Evolutionary conservation across 352 stramenopile genomes (phyloP).

Genomic region (Pythium insidiosum): DNA sequence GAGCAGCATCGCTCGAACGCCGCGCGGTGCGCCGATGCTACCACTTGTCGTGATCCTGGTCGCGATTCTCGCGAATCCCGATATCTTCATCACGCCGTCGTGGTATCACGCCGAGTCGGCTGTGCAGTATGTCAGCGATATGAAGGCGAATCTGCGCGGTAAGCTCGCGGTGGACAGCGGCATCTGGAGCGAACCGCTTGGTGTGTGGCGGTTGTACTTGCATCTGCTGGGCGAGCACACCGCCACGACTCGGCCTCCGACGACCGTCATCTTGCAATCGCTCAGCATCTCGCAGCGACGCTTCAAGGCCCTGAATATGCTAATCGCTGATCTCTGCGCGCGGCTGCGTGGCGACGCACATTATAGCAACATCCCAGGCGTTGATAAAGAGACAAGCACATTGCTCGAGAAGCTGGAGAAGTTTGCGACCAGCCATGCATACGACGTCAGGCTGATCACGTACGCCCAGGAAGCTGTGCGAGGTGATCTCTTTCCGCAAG

Average conservation of each 20-base stretch:
- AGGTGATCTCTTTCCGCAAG: too few species aligned
- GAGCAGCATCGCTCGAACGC: conserved; percentile 13
- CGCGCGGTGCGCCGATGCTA: neutral
- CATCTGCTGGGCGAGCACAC: conserved; percentile 36
- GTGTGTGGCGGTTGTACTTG: conserved; percentile 68
- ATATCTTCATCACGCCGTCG: conserved; percentile 72
- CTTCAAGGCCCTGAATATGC: conserved; percentile 67
- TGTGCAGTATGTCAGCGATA: conserved; percentile 57
- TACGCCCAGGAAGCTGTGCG: too few species aligned
- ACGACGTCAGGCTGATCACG: too few species aligned
- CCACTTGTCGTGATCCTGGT: conserved; percentile 62
- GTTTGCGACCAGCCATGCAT: too few species aligned
- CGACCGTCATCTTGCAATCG: conserved; percentile 34
- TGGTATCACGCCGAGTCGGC: conserved; percentile 70
- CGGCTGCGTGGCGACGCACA: too few species aligned
- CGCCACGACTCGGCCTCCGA: conserved; percentile 28
- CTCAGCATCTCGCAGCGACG: conserved; percentile 54
- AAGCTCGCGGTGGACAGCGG: conserved; percentile 58
- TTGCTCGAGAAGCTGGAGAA: too few species aligned
- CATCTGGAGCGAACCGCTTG: conserved; percentile 71
- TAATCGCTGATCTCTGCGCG: conserved; percentile 71
- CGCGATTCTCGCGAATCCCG: conserved; percentile 50
- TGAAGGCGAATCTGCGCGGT: conserved; percentile 62
- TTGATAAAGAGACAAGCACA: too few species aligned
- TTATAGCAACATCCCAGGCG: too few species aligned